Percentiles rank a stretch among this genome's conserved stretches.
phyloP scores from a whole-genome alignment of 106 monocot species.

The Dendrobium officinale region DNA sequence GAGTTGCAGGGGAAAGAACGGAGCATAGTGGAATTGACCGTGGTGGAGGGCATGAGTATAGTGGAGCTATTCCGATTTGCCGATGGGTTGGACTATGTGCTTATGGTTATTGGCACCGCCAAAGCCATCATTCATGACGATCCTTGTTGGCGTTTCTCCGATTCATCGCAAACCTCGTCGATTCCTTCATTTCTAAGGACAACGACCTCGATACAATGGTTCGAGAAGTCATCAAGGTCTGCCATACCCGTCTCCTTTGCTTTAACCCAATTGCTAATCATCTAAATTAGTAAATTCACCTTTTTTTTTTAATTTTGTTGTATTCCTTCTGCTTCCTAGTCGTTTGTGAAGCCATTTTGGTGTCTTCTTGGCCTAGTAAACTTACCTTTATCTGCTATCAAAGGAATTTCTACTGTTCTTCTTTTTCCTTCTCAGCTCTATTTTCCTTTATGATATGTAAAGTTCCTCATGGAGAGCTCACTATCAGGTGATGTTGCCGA shows the following conservation, averaged over 20 bases:
- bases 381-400: neutral
- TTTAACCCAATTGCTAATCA: neutral
- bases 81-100: constrained; percentile 52
- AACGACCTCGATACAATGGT: constrained; percentile 75
- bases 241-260: neutral
- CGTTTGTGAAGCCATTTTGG: constrained; percentile 70
- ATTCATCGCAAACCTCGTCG: constrained; percentile 88
- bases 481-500: constrained; percentile 27
- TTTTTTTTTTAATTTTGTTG: constrained; percentile 12
- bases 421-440: too few species aligned
- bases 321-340: constrained; percentile 69
- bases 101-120: constrained; percentile 66
- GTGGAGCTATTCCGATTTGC: constrained; percentile 69
- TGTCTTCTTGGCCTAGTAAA: constrained; percentile 67
- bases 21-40: neutral
- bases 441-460: neutral
- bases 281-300: neutral
- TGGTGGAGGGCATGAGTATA: neutral
- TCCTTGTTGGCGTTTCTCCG: constrained; percentile 84
- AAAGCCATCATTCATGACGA: constrained; percentile 80
- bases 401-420: too few species aligned
- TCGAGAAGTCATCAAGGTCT: constrained; percentile 72
- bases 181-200: constrained; percentile 87
- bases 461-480: constrained; percentile 50
- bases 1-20: neutral